A percentile compares a stretch with the other conserved stretches of the same genome.
These are phyloP conservation scores for Salix koriyanagi DNA, from an alignment of 345 rosid genomes.

Conservation along the genomic window DNA sequence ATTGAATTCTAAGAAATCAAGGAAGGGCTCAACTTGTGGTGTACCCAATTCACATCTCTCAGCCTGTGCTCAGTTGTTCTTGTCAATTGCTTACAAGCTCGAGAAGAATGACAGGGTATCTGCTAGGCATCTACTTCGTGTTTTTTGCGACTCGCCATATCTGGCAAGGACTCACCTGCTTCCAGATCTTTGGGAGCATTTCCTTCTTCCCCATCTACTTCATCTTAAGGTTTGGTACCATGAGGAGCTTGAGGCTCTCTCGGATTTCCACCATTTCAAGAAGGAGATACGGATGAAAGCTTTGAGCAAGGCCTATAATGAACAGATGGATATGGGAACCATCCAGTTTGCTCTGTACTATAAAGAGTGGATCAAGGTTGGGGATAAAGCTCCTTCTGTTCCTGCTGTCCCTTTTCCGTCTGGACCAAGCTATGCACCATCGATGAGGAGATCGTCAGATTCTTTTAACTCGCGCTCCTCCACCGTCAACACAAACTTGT, in stretches of 20 bases:
- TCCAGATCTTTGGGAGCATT: conserved; percentile 67
- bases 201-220: conserved; percentile 65
- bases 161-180: conserved; percentile 54
- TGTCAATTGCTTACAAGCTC: conserved; percentile 51
- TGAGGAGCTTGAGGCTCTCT: conserved; percentile 38
- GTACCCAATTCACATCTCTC: conserved; percentile 53
- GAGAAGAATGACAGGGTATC: conserved; percentile 50
- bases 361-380: conserved; percentile 51
- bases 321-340: conserved; percentile 49
- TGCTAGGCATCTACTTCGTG: conserved; percentile 52
- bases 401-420: conserved; percentile 52
- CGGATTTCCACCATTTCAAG: conserved; percentile 15
- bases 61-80: conserved; percentile 54
- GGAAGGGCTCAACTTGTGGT: conserved; percentile 37
- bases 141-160: conserved; percentile 50
- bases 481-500: conserved; percentile 35
- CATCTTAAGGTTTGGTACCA: conserved; percentile 64
- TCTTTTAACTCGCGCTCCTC: conserved; percentile 37
- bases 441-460: conserved; percentile 50
- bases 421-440: conserved; percentile 20
- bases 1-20: conserved; percentile 34
- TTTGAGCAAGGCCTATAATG: conserved; percentile 39
- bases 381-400: conserved; percentile 41
- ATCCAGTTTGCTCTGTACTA: conserved; percentile 49
- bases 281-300: conserved; percentile 35